These are phyloP conservation scores for Chenopodium formosanum DNA, from an alignment of 148 eudicot species.

Conservation along the genomic window DNA sequence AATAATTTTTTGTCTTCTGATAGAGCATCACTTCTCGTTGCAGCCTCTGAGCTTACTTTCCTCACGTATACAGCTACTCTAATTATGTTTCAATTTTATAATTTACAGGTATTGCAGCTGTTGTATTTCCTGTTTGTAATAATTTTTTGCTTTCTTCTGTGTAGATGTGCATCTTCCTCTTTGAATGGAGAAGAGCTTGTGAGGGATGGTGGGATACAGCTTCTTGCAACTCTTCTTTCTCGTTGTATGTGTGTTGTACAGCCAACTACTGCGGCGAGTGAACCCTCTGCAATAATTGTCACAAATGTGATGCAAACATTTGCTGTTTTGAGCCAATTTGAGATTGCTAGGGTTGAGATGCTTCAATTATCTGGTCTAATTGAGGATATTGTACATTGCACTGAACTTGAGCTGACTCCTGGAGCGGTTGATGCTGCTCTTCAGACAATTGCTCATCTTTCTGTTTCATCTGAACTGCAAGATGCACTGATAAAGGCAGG, in stretches of 20 bases:
- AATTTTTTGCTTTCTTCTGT: constrained; percentile 9
- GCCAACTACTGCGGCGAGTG: constrained; percentile 81
- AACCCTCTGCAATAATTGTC: constrained; percentile 82
- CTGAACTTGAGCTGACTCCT: constrained; percentile 91
- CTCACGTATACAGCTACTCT: constrained; percentile 56
- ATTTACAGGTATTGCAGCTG: not conserved
- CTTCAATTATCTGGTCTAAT: constrained; percentile 78
- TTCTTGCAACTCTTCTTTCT: constrained; percentile 84
- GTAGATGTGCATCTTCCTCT: constrained; percentile 92
- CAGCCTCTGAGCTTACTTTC: constrained; percentile 97
- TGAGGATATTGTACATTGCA: constrained; percentile 93
- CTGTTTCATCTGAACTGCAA: constrained; percentile 74
- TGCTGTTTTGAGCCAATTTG: constrained; percentile 83
- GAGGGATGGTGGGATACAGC: constrained; percentile 94
- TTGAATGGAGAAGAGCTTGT: constrained; percentile 99
- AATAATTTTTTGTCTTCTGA: constrained; percentile 84
- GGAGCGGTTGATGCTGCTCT: constrained; percentile 91
- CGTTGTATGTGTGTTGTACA: constrained; percentile 98
- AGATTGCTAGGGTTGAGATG: constrained; percentile 82
- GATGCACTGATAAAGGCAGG: constrained; percentile 80
- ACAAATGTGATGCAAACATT: constrained; percentile 85
- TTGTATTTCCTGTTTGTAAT: constrained; percentile 8
- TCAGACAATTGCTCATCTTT: constrained; percentile 83
- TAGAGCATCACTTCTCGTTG: constrained; percentile 87
- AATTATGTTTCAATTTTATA: constrained; percentile 9